phyloP scores from a whole-genome alignment of 2,329 filamentous ascomycete species.

The Sordariomycetes sp. region DNA sequence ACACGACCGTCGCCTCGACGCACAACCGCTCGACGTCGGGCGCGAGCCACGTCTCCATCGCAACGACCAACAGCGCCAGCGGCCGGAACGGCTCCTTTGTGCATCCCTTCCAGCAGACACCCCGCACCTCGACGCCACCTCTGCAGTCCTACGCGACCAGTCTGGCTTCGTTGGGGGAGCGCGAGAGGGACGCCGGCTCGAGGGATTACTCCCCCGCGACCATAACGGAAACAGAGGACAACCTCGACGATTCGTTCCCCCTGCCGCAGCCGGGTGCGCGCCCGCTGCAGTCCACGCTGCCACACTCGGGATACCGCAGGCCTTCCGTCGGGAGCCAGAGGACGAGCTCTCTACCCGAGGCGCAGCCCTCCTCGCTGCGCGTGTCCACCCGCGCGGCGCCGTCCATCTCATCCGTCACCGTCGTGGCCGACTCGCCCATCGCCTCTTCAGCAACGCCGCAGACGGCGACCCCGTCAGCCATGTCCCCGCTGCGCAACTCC shows the following conservation, averaged over 20 bases:
- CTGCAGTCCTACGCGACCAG: conserved; percentile 47
- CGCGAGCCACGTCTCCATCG: conserved; percentile 46
- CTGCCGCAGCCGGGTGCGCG: conserved; percentile 6
- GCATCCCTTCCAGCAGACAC: conserved; percentile 57
- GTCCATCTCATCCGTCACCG: conserved; percentile 11
- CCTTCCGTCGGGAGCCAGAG: conserved; percentile 17
- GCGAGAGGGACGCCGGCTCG: conserved; percentile 19
- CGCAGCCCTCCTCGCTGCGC: conserved; percentile 16
- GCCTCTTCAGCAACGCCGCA: conserved; percentile 16
- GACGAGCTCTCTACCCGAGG: conserved; percentile 23
- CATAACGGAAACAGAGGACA: conserved; percentile 44
- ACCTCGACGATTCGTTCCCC: conserved; percentile 17
- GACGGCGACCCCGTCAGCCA: conserved; percentile 19
- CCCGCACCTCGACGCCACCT: conserved; percentile 50
- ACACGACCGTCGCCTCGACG: conserved; percentile 32
- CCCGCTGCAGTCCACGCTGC: conserved; percentile 17
- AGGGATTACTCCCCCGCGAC: conserved; percentile 46
- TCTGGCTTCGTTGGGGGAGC: conserved; percentile 38
- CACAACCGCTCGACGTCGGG: conserved; percentile 52
- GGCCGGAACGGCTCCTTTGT: conserved; percentile 42
- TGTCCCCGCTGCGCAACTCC: conserved; percentile 47
- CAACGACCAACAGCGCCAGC: conserved; percentile 39
- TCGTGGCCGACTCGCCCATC: conserved; percentile 23
- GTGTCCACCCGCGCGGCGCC: too few species aligned
- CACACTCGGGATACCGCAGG: conserved; percentile 4